phyloP scores from a whole-genome alignment of 139 green algal genomes.

The Monoraphidium neglectum region DNA sequence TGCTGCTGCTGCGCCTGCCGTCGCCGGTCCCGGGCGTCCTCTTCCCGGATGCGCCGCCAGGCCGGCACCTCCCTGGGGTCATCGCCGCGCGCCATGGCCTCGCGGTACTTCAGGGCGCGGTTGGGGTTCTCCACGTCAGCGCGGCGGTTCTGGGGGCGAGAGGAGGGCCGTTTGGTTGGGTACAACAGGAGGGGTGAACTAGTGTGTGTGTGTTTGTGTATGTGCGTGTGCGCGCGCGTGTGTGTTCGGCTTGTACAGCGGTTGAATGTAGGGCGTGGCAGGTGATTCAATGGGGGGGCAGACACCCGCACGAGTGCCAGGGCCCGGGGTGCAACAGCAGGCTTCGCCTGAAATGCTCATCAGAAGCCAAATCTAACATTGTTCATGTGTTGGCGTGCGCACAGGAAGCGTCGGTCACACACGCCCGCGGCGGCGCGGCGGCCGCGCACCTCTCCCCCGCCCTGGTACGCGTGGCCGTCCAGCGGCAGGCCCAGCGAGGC shows the following conservation, averaged over 20 bases:
- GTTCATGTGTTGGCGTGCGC: background rate
- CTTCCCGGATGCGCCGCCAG: too few species aligned
- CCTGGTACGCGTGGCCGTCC: constrained; percentile 44
- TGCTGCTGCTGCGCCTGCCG: too few species aligned
- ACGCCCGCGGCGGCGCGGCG: too few species aligned
- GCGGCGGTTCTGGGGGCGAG: background rate
- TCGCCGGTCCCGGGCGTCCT: too few species aligned
- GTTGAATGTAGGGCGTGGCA: background rate
- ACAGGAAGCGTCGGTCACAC: background rate
- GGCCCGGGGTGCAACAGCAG: background rate
- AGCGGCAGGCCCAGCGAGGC: constrained; percentile 38
- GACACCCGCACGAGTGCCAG: background rate
- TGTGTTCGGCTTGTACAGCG: too few species aligned
- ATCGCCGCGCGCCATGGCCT: constrained; percentile 18
- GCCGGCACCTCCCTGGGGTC: too few species aligned
- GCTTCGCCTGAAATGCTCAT: background rate
- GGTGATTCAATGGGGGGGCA: background rate
- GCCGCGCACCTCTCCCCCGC: constrained; percentile 36
- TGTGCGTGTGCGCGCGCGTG: too few species aligned
- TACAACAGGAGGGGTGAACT: too few species aligned
- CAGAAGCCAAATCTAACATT: background rate
- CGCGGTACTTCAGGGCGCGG: constrained; percentile 5
- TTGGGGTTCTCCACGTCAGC: constrained; percentile 12
- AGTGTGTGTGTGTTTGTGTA: too few species aligned
- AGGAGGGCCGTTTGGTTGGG: too few species aligned